Evolutionary conservation across 108 stramenopile genomes (phyloP).

Genomic region (Skeletonema tropicum): DNA sequence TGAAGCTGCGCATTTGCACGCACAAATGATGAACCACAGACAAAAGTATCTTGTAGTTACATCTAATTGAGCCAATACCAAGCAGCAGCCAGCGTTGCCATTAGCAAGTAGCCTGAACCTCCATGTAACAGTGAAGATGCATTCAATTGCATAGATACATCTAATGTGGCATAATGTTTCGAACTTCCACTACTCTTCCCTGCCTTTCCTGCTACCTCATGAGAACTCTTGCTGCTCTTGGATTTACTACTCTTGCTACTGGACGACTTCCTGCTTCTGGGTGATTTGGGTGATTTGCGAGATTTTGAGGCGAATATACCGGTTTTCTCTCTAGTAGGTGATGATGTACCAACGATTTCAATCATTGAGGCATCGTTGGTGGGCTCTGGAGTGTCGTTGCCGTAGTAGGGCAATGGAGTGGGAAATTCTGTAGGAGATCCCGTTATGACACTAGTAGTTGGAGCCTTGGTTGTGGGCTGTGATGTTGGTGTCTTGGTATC

Average conservation of each 20-base stretch:
- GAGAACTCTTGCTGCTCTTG: background rate
- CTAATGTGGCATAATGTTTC: background rate
- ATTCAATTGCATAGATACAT: background rate
- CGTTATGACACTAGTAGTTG: background rate
- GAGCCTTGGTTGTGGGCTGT: background rate
- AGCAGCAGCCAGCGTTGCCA: background rate
- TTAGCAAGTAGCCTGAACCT: background rate
- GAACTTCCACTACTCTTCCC: background rate
- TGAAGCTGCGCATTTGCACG: too few species aligned
- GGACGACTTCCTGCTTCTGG: background rate
- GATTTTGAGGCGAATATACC: background rate
- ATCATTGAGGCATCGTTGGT: background rate
- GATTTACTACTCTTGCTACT: background rate
- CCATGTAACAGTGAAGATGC: background rate
- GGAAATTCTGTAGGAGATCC: background rate
- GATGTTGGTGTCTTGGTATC: too few species aligned
- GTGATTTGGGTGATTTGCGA: background rate
- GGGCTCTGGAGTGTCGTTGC: background rate
- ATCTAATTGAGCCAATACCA: background rate
- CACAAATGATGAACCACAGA: too few species aligned
- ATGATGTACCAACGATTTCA: background rate
- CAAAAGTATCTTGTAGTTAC: background rate
- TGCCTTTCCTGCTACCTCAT: background rate
- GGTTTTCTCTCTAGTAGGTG: background rate
- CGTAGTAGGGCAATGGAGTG: background rate